A percentile compares a stretch with the other conserved stretches of the same genome.
These are phyloP conservation scores for Globisporangium cystogenes DNA, from an alignment of 352 stramenopile species.

Conservation along the genomic window DNA sequence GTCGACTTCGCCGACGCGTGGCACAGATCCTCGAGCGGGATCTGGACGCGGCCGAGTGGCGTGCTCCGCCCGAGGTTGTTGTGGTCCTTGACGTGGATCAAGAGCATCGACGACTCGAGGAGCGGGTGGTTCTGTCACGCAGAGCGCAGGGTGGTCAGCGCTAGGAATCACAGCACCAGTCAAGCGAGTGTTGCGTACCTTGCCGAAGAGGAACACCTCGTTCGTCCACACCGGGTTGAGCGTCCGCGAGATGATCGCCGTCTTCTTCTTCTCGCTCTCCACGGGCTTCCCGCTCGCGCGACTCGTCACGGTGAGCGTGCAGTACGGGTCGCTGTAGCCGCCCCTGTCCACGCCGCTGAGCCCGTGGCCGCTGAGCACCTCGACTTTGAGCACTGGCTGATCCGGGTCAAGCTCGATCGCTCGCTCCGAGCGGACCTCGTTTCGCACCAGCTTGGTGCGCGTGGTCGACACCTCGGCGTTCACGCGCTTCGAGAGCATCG, in stretches of 20 bases:
- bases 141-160: not conserved
- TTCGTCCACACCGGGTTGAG: conserved; percentile 67
- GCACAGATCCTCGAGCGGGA: conserved; percentile 56
- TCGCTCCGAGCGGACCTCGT: conserved; percentile 57
- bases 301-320: conserved; percentile 55
- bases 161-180: not conserved
- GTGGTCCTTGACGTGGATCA: conserved; percentile 74
- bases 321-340: conserved; percentile 76
- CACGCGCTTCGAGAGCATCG: conserved; percentile 38
- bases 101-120: conserved; percentile 29
- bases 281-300: conserved; percentile 33
- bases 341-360: conserved; percentile 48
- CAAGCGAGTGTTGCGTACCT: conserved; percentile 19
- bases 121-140: conserved; percentile 36
- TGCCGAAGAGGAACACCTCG: conserved; percentile 57
- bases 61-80: conserved; percentile 63
- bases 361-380: conserved; percentile 55
- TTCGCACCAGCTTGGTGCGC: conserved; percentile 43
- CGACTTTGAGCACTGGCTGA: conserved; percentile 36
- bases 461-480: conserved; percentile 56
- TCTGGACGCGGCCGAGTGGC: conserved; percentile 57
- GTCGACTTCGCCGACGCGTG: conserved; percentile 42
- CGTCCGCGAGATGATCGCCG: conserved; percentile 55
- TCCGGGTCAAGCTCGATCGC: conserved; percentile 21
- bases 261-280: conserved; percentile 68